These are phyloP conservation scores for Clitopilus passeckerianus DNA, from an alignment of 768 basidiomycete genomes.

Conservation along the genomic window DNA sequence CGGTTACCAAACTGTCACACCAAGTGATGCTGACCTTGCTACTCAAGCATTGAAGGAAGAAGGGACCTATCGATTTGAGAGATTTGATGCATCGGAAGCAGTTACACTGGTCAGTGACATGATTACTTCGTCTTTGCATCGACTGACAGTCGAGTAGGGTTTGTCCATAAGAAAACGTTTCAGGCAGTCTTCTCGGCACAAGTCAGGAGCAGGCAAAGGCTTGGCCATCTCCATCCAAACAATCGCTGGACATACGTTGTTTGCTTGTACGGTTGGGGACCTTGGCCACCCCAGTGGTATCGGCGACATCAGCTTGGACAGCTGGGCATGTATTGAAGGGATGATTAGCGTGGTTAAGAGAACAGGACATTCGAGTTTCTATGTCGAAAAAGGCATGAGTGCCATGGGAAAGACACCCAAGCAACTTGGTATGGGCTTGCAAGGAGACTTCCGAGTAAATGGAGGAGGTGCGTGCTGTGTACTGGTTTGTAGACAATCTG, in stretches of 20 bases:
- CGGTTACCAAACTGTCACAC: conserved; percentile 55
- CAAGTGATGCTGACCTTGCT: conserved; percentile 70
- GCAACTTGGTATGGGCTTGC: conserved; percentile 53
- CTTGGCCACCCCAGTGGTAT: conserved; percentile 60
- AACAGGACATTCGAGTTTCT: conserved; percentile 81
- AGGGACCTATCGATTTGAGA: conserved; percentile 60
- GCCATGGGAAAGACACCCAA: conserved; percentile 77
- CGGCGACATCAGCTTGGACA: conserved; percentile 76
- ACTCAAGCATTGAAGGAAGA: conserved; percentile 70
- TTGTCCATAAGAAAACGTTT: conserved; percentile 84
- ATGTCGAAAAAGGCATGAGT: conserved; percentile 83
- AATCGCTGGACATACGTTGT: conserved; percentile 72
- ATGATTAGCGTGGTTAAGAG: conserved; percentile 76
- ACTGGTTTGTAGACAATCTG: neutral
- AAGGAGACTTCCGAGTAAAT: conserved; percentile 57
- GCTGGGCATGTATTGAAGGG: conserved; percentile 73
- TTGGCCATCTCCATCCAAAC: conserved; percentile 78
- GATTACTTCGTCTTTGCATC: neutral
- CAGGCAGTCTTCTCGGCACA: conserved; percentile 62
- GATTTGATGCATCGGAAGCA: conserved; percentile 75
- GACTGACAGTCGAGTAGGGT: conserved; percentile 27
- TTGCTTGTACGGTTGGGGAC: conserved; percentile 83
- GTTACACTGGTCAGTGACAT: conserved; percentile 55
- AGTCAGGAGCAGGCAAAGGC: conserved; percentile 77
- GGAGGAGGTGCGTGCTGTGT: conserved; percentile 65